Conservation (phyloP, 2,329 filamentous ascomycete species). For the Trichoderma harzianum region DNA sequence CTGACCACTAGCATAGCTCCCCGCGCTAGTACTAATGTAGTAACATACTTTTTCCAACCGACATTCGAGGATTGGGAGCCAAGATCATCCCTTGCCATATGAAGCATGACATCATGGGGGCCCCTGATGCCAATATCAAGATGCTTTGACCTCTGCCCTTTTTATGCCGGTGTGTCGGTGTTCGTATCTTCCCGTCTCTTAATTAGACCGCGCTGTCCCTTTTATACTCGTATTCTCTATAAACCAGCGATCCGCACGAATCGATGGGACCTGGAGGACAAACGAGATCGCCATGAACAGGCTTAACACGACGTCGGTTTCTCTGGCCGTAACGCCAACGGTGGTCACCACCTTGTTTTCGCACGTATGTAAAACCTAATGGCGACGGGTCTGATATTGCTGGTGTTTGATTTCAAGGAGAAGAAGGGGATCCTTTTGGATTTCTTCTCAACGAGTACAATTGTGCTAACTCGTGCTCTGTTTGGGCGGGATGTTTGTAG, state of each 20-base stretch:
- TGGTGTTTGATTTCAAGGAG: not conserved
- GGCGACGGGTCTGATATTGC: not conserved
- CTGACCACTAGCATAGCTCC: constrained; percentile 7
- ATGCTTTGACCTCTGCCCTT: not conserved
- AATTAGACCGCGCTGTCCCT: not conserved
- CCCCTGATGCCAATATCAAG: constrained; percentile 16
- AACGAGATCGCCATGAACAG: constrained; percentile 38
- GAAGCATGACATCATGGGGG: constrained; percentile 21
- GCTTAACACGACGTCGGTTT: constrained; percentile 77
- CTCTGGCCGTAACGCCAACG: constrained; percentile 80
- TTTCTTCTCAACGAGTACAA: not conserved
- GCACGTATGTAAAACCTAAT: constrained; percentile 58
- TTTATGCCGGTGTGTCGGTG: not conserved
- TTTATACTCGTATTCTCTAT: not conserved
- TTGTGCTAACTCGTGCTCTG: not conserved
- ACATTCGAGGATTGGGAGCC: constrained; percentile 1
- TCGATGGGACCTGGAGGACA: not conserved
- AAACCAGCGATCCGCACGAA: not conserved
- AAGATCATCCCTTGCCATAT: constrained; percentile 5
- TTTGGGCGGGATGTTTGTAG: constrained; percentile 39
- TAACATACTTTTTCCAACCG: not conserved
- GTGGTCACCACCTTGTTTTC: constrained; percentile 82
- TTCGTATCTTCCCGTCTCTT: not conserved
- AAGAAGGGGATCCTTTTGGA: not conserved
- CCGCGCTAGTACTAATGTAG: not conserved